Evolutionary conservation across 257 asterid species (phyloP), one percentile per base, ranked within the genome.

Genomic region (Perilla frutescens): DNA sequence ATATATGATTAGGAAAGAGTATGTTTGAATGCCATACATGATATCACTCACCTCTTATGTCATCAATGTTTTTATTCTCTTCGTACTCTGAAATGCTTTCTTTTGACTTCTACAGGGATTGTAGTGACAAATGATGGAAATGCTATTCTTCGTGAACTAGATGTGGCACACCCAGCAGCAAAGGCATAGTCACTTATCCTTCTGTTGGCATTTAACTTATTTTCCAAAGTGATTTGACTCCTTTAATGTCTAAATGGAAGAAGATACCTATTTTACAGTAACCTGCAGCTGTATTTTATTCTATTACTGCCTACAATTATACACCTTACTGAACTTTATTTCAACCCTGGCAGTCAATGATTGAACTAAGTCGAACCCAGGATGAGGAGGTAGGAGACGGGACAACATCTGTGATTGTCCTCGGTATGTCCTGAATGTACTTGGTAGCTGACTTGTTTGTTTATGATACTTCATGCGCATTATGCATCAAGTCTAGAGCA

Each of bases 351-450:
- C 89, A 95, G 99, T 92, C 99, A 34, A 95, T 92, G 99, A 95
- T 95, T 67, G 99, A 95, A 82, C 96, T 92, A 51, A 95, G 99
- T 80, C 93, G 98, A 31, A 95, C 99, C 56, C 99, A 95, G 83
- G 99, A 95, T 69, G 99, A 95, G 81, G 99, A 95, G 82, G 99
- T 95, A 3, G 99, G 99, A 75, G 99, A 95, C 79, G 99, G 99
- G 79, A 95, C 99, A 15, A 95, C 99, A 65, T 92, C 98, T 62
- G 99, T 95, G 76, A 95, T 92, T 70, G 92, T 95, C 68, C 98
- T 92, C 51, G 98, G 99, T 92, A 89, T 77, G 87, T 40, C 34
- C 62, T 61, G 40, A 69, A 15, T 29, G 34, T 40, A 45, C 45
- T 64, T 43, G 62, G 66, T 40, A 14, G 70, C 59, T 67, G 12